Percentiles rank a stretch among this genome's conserved stretches.
Evolutionary conservation across 1,284 basidiomycete species (phyloP).

Genomic region (Pseudozyma sp.): DNA sequence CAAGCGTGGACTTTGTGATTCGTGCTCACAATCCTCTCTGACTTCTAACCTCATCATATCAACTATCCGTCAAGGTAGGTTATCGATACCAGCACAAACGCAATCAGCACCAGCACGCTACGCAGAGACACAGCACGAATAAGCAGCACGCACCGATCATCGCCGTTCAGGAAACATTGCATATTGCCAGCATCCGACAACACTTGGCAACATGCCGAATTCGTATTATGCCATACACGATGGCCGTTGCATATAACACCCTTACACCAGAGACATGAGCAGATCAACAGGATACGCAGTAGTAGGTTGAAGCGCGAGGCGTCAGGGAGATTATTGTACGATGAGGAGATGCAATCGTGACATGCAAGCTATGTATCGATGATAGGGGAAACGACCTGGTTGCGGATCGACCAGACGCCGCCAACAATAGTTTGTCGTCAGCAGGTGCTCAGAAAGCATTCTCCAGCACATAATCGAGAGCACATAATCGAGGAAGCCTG

Average conservation of each 20-base stretch:
- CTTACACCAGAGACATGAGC: no score
- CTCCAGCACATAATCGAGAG: no score
- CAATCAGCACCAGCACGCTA: slow-evolving; percentile 14
- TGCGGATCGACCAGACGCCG: no score
- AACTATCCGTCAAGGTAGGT: slow-evolving; percentile 57
- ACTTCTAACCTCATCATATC: slow-evolving; percentile 52
- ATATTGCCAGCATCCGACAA: not conserved
- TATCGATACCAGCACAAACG: slow-evolving; percentile 14
- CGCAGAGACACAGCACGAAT: slow-evolving; percentile 36
- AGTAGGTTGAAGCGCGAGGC: no score
- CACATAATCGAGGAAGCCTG: no score
- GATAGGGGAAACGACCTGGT: no score
- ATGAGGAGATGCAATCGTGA: no score
- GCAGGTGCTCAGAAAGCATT: no score
- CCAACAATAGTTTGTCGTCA: no score
- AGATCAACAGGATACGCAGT: no score
- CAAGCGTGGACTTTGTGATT: slow-evolving; percentile 33
- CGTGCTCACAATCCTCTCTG: slow-evolving; percentile 53
- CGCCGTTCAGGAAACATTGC: not conserved
- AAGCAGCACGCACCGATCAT: slow-evolving; percentile 6
- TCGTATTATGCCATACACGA: not conserved
- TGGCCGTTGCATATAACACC: not conserved
- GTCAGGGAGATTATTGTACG: no score
- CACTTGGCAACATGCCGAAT: not conserved
- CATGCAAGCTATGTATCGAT: no score